Evolutionary conservation across 192 early-diverging fungal genomes (phyloP).

Genomic region (Coemansia sp.): DNA sequence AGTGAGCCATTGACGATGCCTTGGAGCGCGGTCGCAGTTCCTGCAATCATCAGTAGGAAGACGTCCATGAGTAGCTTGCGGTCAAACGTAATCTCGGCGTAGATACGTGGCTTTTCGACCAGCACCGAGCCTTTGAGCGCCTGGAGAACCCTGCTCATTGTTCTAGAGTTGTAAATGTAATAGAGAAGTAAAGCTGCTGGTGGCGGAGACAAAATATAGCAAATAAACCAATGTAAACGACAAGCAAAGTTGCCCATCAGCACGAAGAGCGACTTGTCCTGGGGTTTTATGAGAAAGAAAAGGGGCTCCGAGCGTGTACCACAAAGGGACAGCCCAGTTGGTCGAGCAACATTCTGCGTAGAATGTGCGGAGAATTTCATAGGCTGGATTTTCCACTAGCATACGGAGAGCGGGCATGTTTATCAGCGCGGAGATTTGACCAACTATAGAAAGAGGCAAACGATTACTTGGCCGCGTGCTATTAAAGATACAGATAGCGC

Average conservation of each 20-base stretch:
- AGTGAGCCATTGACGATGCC: conserved; percentile 29
- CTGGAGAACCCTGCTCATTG: conserved; percentile 32
- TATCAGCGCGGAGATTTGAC: background rate
- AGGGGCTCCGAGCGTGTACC: background rate
- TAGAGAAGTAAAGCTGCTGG: background rate
- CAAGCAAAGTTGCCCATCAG: background rate
- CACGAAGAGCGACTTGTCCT: background rate
- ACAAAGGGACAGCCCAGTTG: background rate
- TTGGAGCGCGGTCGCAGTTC: conserved; percentile 19
- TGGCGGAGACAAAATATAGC: background rate
- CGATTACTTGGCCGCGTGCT: background rate
- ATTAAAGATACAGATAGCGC: background rate
- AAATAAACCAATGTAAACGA: background rate
- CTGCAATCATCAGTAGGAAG: conserved; percentile 19
- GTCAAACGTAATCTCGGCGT: conserved; percentile 24
- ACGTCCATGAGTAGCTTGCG: conserved; percentile 22
- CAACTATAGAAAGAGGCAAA: background rate
- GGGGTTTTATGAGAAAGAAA: background rate
- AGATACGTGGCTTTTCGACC: conserved; percentile 29
- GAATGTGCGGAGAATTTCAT: conserved; percentile 8
- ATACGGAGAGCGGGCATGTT: background rate
- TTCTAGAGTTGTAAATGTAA: background rate
- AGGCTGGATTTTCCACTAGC: background rate
- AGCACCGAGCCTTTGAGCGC: conserved; percentile 19
- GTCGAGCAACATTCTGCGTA: background rate